These are phyloP conservation scores for Nicotiana benthamiana DNA, from an alignment of 257 asterid genomes.

Conservation along the genomic window DNA sequence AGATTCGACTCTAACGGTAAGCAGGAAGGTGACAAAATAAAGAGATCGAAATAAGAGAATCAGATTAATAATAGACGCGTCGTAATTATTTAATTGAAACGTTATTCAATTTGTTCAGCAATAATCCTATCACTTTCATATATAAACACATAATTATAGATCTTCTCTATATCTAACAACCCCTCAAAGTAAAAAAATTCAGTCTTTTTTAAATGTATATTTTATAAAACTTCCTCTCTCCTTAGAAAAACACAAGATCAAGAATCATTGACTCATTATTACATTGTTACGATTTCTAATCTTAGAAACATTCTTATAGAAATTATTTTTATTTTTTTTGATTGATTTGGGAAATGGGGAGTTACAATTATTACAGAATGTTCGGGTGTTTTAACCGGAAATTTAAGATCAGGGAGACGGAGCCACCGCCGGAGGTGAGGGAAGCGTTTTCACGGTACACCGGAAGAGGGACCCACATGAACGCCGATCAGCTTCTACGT, in stretches of 20 bases:
- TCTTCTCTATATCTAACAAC: not conserved
- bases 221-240: not conserved
- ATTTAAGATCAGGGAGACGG: conserved; percentile 79
- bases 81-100: not conserved
- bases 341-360: conserved; percentile 42
- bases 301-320: no score
- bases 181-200: not conserved
- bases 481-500: conserved; percentile 46
- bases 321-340: not conserved
- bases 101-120: not conserved
- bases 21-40: not conserved
- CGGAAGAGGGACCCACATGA: conserved; percentile 47
- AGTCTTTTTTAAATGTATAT: not conserved
- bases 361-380: conserved; percentile 86
- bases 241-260: not conserved
- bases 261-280: not conserved
- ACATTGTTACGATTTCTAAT: not conserved
- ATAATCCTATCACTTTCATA: not conserved
- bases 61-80: not conserved
- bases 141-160: not conserved
- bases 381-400: conserved; percentile 87
- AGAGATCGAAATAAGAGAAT: not conserved
- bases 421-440: conserved; percentile 86
- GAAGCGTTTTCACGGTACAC: conserved; percentile 53
- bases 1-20: not conserved